Evolutionary conservation across 805 yeast species (phyloP).

Genomic region (Saccharomycopsis sp.): DNA sequence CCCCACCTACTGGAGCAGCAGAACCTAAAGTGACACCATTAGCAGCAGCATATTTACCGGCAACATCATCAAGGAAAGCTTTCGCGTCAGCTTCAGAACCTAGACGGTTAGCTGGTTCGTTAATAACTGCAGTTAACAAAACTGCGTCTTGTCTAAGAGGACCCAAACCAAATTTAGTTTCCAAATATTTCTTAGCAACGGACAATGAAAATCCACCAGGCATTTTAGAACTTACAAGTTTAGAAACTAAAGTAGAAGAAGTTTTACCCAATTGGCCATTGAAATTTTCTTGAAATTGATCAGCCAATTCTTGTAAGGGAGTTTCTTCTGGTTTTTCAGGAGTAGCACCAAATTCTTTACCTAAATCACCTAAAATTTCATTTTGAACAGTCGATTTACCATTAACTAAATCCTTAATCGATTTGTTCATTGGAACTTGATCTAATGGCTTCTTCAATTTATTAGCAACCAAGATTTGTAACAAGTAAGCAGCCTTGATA

Average conservation of each 20-base stretch:
- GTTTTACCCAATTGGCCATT: constrained; percentile 90
- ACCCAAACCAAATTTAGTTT: constrained; percentile 88
- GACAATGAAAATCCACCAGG: constrained; percentile 98
- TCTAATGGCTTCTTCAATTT: constrained; percentile 88
- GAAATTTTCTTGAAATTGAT: constrained; percentile 87
- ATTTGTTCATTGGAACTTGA: constrained; percentile 79
- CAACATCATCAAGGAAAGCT: constrained; percentile 72
- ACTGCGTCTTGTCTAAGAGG: constrained; percentile 92
- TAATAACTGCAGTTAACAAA: constrained; percentile 71
- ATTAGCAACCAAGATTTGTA: constrained; percentile 91
- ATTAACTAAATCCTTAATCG: constrained; percentile 94
- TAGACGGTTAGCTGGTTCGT: constrained; percentile 87
- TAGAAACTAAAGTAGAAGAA: constrained; percentile 79
- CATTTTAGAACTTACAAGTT: constrained; percentile 95
- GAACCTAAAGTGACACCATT: constrained; percentile 50
- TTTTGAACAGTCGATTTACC: constrained; percentile 99
- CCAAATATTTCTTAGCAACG: constrained; percentile 85
- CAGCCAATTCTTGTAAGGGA: constrained; percentile 93
- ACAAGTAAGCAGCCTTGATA: constrained; percentile 70
- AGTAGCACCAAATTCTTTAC: constrained; percentile 95
- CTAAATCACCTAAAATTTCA: constrained; percentile 96
- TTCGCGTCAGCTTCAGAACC: constrained; percentile 86
- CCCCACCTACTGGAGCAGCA: constrained; percentile 47
- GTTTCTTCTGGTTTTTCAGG: constrained; percentile 99
- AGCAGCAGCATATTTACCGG: constrained; percentile 74